Base-by-base conservation (phyloP, 257 asterid species). In the Scutellaria minor region DNA sequence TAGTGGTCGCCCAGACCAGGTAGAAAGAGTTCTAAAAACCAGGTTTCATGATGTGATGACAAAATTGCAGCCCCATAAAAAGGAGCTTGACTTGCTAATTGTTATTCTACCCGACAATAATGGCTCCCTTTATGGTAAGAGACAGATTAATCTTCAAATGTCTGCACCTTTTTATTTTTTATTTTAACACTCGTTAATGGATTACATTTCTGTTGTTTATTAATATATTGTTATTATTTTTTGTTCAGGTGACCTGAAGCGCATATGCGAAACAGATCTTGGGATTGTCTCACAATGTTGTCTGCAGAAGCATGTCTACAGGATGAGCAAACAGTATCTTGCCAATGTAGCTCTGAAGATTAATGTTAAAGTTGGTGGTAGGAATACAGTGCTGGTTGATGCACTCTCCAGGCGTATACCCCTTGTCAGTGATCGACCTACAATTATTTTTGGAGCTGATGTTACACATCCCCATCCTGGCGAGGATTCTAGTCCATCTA, bases 391-490 rank as follows among this genome's bases (percentile, higher is more conserved):
- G 55, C 90, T 94, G 63, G 88, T 87, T 45, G 99, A 94, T 80
- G 99, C 99, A 6, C 64, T 91, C 27, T 82, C 91, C 3, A 80
- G 97, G 71, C 95, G 98, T 62, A 91, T 94, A 64, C 99, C 99
- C 42, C 92, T 89, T 7, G 99, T 94, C 56, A 91, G 93, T 65
- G 98, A 94, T 73, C 79, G 84, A 24, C 98, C 99, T 14, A 94
- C 99, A 5, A 94, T 94, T 61, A 94, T 94, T 42, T 94, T 94
- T 72, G 99, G 99, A 61, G 99, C 99, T 70, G 99, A 94, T 79
- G 99, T 94, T 63, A 94, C 99, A 37, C 99, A 94, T 77, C 98
- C 98, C 22, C 97, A 92, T 54, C 99, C 98, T 47, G 99, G 99
- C 22, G 99, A 94, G 85, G 99, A 94, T 75, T 88, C 99, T n/a